Conservation (phyloP, 768 basidiomycete species). For the Basidioascus undulatus region DNA sequence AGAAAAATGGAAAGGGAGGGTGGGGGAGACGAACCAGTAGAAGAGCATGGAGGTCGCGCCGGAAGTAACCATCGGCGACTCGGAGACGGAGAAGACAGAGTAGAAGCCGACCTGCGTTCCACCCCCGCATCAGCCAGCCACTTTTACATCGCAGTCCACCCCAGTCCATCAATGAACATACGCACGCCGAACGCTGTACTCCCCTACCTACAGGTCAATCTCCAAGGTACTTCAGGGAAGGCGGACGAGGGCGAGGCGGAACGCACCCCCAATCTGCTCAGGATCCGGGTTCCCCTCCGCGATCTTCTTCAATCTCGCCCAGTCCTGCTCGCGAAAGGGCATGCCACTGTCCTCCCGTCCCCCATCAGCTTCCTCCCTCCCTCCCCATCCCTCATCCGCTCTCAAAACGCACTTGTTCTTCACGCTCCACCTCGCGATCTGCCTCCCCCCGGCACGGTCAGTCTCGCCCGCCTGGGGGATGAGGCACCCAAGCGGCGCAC, state of each 20-base stretch:
- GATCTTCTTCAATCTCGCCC: conserved; percentile 19
- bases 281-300: conserved; percentile 88
- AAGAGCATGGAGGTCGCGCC: conserved; percentile 76
- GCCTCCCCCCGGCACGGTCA: not conserved
- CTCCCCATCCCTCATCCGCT: conserved; percentile 68
- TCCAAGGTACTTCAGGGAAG: conserved; percentile 38
- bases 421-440: not conserved
- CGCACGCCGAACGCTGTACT: conserved; percentile 34
- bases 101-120: conserved; percentile 12
- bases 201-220: conserved; percentile 21
- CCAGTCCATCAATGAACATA: not conserved
- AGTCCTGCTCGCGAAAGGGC: conserved; percentile 59
- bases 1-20: too few relatives aligned
- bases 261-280: conserved; percentile 79
- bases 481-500: conserved; percentile 23
- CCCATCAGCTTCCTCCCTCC: too few relatives aligned
- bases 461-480: not conserved
- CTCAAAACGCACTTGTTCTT: conserved; percentile 23
- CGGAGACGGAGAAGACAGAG: conserved; percentile 15
- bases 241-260: too few relatives aligned
- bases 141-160: not conserved
- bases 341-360: too few relatives aligned
- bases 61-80: conserved; percentile 23
- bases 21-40: too few relatives aligned
- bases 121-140: not conserved